These are phyloP conservation scores for Aureobasidium sp. DNA, from an alignment of 2,329 filamentous ascomycete genomes.

Conservation along the genomic window DNA sequence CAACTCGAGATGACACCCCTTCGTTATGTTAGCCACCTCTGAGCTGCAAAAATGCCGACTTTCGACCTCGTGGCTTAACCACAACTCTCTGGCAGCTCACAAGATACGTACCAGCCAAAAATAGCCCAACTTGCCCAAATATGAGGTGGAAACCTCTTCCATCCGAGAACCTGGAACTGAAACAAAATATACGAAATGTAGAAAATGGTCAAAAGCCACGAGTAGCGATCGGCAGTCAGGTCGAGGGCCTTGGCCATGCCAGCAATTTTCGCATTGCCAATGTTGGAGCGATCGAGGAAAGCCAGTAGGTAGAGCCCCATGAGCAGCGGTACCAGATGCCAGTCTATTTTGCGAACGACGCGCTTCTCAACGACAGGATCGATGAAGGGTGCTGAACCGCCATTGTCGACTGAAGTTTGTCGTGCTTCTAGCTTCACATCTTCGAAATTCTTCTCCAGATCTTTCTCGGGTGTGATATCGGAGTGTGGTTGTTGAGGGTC, in stretches of 20 bases:
- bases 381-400: background rate
- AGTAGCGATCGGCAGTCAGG: slow-evolving; percentile 39
- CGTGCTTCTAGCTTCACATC: background rate
- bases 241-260: slow-evolving; percentile 45
- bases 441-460: slow-evolving; percentile 8
- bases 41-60: background rate
- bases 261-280: slow-evolving; percentile 43
- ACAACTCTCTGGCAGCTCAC: background rate
- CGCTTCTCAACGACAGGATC: slow-evolving; percentile 15
- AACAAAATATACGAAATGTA: slow-evolving; percentile 43
- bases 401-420: slow-evolving; percentile 9
- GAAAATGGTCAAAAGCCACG: slow-evolving; percentile 47
- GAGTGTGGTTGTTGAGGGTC: background rate
- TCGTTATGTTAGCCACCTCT: slow-evolving; percentile 14
- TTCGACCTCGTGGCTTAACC: no score
- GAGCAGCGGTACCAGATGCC: slow-evolving; percentile 24
- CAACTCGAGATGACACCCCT: slow-evolving; percentile 36
- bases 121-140: slow-evolving; percentile 18
- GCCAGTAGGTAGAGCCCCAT: slow-evolving; percentile 27
- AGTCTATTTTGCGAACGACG: slow-evolving; percentile 28
- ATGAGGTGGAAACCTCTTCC: slow-evolving; percentile 29
- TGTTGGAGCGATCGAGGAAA: slow-evolving; percentile 26
- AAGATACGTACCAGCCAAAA: slow-evolving; percentile 15
- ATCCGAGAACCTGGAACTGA: slow-evolving; percentile 28
- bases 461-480: background rate